Evolutionary conservation across 1,284 basidiomycete genomes (phyloP), one percentile per base, ranked within the genome.

Genomic region (Sphagnurus paluster): DNA sequence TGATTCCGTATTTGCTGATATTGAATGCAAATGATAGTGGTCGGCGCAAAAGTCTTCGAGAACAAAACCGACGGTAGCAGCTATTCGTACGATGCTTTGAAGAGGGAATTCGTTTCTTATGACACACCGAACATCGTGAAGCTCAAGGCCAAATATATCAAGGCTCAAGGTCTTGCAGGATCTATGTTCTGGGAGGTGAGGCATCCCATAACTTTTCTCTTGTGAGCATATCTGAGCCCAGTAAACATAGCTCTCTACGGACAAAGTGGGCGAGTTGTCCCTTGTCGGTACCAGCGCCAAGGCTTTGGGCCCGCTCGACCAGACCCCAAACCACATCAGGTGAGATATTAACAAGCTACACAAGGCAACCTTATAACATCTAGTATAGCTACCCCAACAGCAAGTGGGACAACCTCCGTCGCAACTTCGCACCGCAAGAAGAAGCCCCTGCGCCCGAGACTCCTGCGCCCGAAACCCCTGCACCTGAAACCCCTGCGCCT

Each of bases 101-200:
- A 72, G 63, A 65, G 68, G 52, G 82, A 87, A 59, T 65, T 80
- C 24, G 83, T 95, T 39, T 85, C 84, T 4, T 96, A 94, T 67
- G 93, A 98, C 60, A 85, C 83, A 0, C 87, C 86, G 2, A 69
- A 80, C 52, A 84, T 93, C 53, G 83, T 83, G 32, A 70, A 67
- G 23, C 65, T 79, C 55, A 98, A 98, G 70, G 81, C 85, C 2
- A 71, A 86, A 47, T 96, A 93, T 58, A 82, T 93, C 55, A 68
- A 71, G 39, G 62, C 71, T 17, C 76, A 83, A 17, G 76, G 78
- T 4, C 72, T 92, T 30, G 86, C 77, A 13, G 90, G 90, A 1
- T 79, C 80, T 29, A 90, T 91, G 88, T 91, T 82, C 69, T 92
- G 88, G 88, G 87, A 85, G 61, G 79, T 77, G 60, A 61, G 71